These are phyloP conservation scores for Macaranga tanarius DNA, from an alignment of 441 rosid species.

Conservation along the genomic window DNA sequence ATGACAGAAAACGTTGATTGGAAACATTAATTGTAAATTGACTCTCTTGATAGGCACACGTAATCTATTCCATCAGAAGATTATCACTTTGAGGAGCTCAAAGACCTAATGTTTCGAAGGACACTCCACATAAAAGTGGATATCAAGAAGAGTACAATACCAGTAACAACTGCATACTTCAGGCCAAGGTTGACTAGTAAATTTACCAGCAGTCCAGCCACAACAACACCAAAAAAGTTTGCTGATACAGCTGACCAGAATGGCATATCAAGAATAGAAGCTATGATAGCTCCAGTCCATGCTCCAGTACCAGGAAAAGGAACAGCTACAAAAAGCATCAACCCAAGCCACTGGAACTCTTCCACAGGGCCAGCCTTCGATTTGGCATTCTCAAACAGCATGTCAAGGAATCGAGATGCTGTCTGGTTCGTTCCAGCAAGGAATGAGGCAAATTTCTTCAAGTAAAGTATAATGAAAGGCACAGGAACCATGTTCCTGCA, in stretches of 20 bases:
- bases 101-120: conserved; percentile 55
- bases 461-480: conserved; percentile 77
- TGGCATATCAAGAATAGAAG: conserved; percentile 88
- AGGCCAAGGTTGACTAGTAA: conserved; percentile 81
- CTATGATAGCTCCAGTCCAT: conserved; percentile 92
- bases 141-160: conserved; percentile 60
- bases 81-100: conserved; percentile 38
- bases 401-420: conserved; percentile 53
- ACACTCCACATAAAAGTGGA: conserved; percentile 85
- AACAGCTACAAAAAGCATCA: conserved; percentile 95
- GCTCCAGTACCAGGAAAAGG: conserved; percentile 97
- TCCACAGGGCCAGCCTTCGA: conserved; percentile 83
- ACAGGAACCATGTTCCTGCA: conserved; percentile 97
- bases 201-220: conserved; percentile 86
- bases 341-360: conserved; percentile 89
- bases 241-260: conserved; percentile 81
- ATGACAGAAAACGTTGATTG: neutral
- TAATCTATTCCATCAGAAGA: neutral
- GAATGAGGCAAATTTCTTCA: conserved; percentile 67
- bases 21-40: neutral
- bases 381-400: conserved; percentile 66
- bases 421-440: conserved; percentile 63
- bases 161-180: conserved; percentile 66
- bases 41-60: neutral
- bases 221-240: conserved; percentile 72